Conservation (phyloP, 768 basidiomycete genomes). For the Coprinopsis marcescibilis region DNA sequence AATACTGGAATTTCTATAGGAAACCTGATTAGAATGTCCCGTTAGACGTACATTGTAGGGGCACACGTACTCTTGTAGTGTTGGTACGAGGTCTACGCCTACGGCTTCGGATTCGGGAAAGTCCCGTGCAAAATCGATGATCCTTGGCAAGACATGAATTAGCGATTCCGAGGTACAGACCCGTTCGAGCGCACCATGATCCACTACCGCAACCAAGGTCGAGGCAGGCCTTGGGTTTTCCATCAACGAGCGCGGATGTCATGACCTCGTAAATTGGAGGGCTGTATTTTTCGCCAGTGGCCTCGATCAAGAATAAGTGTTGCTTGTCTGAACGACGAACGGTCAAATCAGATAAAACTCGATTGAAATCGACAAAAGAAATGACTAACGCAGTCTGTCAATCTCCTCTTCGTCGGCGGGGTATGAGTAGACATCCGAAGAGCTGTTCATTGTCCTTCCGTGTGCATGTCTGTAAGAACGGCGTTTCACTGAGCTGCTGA, state of each 20-base stretch:
- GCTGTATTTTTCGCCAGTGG: slow-evolving; percentile 62
- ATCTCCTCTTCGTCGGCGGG: slow-evolving; percentile 79
- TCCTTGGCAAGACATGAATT: slow-evolving; percentile 39
- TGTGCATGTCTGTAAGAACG: slow-evolving; percentile 66
- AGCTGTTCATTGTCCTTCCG: slow-evolving; percentile 69
- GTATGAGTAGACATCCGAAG: slow-evolving; percentile 72
- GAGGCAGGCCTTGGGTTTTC: slow-evolving; percentile 55
- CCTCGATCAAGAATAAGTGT: slow-evolving; percentile 55
- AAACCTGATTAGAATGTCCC: no score
- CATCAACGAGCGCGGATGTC: slow-evolving; percentile 28
- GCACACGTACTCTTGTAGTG: slow-evolving; percentile 63
- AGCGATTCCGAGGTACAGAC: neutral
- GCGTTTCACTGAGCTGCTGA: slow-evolving; percentile 58
- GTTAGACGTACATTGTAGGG: no score
- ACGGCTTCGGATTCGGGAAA: slow-evolving; percentile 65
- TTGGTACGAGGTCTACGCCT: slow-evolving; percentile 76
- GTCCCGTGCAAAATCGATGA: slow-evolving; percentile 66
- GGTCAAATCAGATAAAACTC: no score
- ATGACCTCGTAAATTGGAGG: slow-evolving; percentile 53
- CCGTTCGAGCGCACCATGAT: slow-evolving; percentile 44
- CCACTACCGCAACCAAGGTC: slow-evolving; percentile 82
- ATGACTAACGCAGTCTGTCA: slow-evolving; percentile 51
- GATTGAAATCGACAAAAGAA: slow-evolving; percentile 8
- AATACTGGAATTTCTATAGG: no score
- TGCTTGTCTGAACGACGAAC: slow-evolving; percentile 48